phyloP scores from a whole-genome alignment of 148 eudicot genomes.

The Heliosperma pusillum region DNA sequence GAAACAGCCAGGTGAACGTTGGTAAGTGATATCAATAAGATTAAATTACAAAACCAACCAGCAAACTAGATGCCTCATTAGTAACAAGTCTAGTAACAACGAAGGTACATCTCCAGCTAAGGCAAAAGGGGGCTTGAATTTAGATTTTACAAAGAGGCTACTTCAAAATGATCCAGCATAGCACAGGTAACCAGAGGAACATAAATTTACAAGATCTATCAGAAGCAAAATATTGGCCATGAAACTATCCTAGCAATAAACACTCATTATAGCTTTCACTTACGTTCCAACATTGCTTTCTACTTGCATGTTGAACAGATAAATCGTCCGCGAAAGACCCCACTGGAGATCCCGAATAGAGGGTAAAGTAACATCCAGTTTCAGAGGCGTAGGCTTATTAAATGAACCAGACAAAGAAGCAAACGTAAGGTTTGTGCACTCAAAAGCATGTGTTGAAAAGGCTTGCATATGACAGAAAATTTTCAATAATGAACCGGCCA shows the following conservation, averaged over 20 bases:
- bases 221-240: not conserved
- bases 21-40: not conserved
- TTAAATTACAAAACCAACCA: not conserved
- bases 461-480: conserved; percentile 29
- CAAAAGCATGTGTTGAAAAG: conserved; percentile 35
- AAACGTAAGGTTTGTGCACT: conserved; percentile 44
- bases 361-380: conserved; percentile 70
- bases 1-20: not conserved
- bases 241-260: conserved; percentile 15
- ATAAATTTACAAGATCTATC: not conserved
- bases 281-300: conserved; percentile 94
- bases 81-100: not conserved
- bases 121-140: not conserved
- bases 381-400: conserved; percentile 74
- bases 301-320: conserved; percentile 82
- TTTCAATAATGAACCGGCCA: conserved; percentile 29
- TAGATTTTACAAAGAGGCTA: not conserved
- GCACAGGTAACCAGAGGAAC: not conserved
- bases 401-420: conserved; percentile 74
- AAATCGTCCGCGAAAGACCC: conserved; percentile 57
- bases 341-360: conserved; percentile 68
- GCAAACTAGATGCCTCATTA: not conserved
- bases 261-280: conserved; percentile 30
- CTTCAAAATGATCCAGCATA: not conserved
- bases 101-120: not conserved